Evolutionary conservation across 192 early-diverging fungal species (phyloP), one percentile per base, ranked within the genome.

Genomic region (Backusella westeae): DNA sequence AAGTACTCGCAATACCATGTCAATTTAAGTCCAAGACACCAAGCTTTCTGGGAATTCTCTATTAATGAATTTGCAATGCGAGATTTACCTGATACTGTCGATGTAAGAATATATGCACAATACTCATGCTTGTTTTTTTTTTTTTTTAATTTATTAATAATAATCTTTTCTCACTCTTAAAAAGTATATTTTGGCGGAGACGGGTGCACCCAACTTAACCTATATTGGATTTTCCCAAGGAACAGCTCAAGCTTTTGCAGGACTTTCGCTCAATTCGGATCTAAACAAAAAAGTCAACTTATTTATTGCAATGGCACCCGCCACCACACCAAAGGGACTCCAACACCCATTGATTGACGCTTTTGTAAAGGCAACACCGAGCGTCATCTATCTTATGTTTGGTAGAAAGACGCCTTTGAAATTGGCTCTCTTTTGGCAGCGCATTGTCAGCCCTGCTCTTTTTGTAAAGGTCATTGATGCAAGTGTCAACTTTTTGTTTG

Each of bases 201-300:
- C 97, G n/a, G 94, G 94, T 0, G 93, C 88, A 5, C 83, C 86
- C 26, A 89, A 89, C 35, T 83, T 99, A 41, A 91, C 95, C 2
- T 99, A 97, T 81, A 93, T 99, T 75, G 97, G 97, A n/a, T 99
- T 97, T 75, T 96, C 95, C 46, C 97, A 99, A 83, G 97, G 96
- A 66, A 94, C 94, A 1, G 91, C 95, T 7, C 94, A 96, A 81
- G 93, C 92, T 17, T 96, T 98, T 80, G 92, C 96, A 44, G 90
- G 92, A 1, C 87, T 99, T 17, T 94, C 95, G 36, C 86, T 95
- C 59, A 94, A 93, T 79, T 88, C 88, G 15, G 56, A 76, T 21
- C 85, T 99, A 38, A 98, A 98, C 84, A 82, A 90, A 68, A 92
- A 94, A 77, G 85, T 99, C 77, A 92, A 92, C 75, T 84, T 95